Base-by-base conservation (phyloP, 768 basidiomycete genomes). In the Gymnopilus junonius region DNA sequence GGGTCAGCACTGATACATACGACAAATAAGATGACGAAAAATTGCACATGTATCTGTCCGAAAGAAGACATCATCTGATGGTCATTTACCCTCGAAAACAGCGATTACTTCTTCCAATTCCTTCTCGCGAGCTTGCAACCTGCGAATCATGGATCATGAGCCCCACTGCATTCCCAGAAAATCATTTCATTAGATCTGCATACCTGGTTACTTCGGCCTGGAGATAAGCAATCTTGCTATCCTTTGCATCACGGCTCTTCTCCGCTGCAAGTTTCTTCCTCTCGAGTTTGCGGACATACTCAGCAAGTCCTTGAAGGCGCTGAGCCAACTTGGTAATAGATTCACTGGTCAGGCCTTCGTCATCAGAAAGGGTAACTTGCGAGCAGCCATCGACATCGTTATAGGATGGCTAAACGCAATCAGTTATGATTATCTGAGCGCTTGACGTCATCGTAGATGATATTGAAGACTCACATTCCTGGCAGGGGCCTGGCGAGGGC, bases 221-320 rank as follows among this genome's bases (percentile, higher is more conserved):
- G 15, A 70, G 63, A 29, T 58, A 15, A 15, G 15, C 27, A n/a
- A 70, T 67, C 59, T 67, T 70, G 17, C 32, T 59, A 1, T 58
- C 58, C 50, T 67, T 69, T 12, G 65, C 65, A 32, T 71, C 66
- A 32, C 63, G 60, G 39, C 67, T 69, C 54, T 35, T 67, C 21
- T 68, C 67, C 42, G 68, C 67, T 1, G 71, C 73, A 10, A 64
- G 37, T 48, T 61, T 62, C 43, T 59, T 63, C 43, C 67, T 63
- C 31, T 72, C 71, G 20, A 74, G 63, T 40, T 70, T 70, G 15
- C 67, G 67, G 15, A 74, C 59, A 25, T 70, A 65, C 1, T 64
- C 67, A 17, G 70, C 64, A 8, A 66, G 15, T 23, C 54, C 45
- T 6, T 29, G 57, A 17, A 69, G 60, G 23, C 45, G 39, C 5